Evolutionary conservation across 306 rosid genomes (phyloP).

Genomic region (Myrica gale): DNA sequence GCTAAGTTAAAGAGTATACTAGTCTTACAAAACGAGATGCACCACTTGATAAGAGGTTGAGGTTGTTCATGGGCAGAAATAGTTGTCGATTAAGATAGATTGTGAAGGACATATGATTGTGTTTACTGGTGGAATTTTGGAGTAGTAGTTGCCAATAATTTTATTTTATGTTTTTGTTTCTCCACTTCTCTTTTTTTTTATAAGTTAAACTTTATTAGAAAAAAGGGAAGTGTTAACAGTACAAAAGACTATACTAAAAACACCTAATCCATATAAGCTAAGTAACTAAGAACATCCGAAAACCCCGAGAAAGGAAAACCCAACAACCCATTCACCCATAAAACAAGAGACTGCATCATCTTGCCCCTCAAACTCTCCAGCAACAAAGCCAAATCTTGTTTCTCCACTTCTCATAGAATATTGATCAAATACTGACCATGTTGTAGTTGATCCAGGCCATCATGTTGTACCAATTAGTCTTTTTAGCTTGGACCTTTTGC

Average conservation of each 20-base stretch:
- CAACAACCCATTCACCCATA: neutral
- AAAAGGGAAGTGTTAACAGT: too few relatives aligned
- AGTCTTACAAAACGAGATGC: neutral
- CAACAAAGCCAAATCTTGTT: neutral
- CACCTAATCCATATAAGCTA: too few relatives aligned
- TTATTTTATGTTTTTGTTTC: neutral
- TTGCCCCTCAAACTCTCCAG: neutral
- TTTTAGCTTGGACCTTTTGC: slow-evolving; percentile 3
- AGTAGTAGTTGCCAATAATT: neutral
- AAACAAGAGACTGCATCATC: neutral
- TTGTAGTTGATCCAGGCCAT: neutral
- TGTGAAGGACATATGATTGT: neutral
- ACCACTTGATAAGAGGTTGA: neutral
- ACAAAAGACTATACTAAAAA: too few relatives aligned
- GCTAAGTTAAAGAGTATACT: neutral
- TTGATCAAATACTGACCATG: neutral
- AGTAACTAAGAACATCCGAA: too few relatives aligned
- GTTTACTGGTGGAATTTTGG: neutral
- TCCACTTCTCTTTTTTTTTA: neutral
- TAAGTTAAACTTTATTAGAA: neutral
- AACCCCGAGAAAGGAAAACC: too few relatives aligned
- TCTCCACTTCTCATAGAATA: neutral
- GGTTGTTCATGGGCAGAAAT: neutral
- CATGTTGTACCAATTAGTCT: neutral
- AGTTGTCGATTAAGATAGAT: neutral